Percentiles rank a stretch among this genome's conserved stretches.
Conservation (phyloP, 768 basidiomycete species). For the Collybia nuda region DNA sequence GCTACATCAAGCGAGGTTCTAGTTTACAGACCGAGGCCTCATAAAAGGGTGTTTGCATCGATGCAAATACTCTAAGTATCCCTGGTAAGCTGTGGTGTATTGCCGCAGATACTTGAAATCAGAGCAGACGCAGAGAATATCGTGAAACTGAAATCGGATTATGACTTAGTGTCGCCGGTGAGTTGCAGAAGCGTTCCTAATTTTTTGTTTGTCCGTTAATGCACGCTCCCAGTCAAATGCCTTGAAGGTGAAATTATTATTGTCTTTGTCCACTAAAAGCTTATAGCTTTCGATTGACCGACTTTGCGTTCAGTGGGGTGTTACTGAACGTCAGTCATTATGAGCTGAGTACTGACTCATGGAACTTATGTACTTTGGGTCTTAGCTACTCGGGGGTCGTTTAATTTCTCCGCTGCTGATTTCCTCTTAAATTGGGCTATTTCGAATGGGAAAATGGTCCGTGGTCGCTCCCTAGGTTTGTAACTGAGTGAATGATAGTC, state of each 20-base stretch:
- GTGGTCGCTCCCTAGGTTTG: conserved; percentile 37
- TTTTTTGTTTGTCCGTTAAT: background rate
- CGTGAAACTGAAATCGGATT: background rate
- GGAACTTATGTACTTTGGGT: background rate
- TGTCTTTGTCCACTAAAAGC: too few relatives aligned
- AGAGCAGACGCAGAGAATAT: background rate
- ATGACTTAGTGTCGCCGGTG: conserved; percentile 40
- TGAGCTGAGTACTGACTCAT: too few relatives aligned
- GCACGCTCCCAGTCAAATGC: too few relatives aligned
- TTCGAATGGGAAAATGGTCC: conserved; percentile 37
- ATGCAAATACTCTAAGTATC: background rate
- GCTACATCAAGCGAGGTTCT: too few relatives aligned
- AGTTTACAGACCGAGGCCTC: too few relatives aligned
- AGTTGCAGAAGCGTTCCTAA: conserved; percentile 13
- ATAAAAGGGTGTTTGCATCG: background rate
- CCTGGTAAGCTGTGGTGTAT: background rate
- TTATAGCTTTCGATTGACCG: too few relatives aligned
- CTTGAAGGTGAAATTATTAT: too few relatives aligned
- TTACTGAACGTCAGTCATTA: too few relatives aligned
- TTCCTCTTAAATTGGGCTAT: conserved; percentile 38
- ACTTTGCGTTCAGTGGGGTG: too few relatives aligned
- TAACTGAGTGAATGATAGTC: background rate
- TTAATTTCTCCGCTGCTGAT: conserved; percentile 34
- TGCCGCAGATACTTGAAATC: background rate
- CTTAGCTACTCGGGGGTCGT: conserved; percentile 27